These are phyloP conservation scores for Domatiomyces catenatus DNA, from an alignment of 2,329 filamentous ascomycete genomes.

Conservation along the genomic window DNA sequence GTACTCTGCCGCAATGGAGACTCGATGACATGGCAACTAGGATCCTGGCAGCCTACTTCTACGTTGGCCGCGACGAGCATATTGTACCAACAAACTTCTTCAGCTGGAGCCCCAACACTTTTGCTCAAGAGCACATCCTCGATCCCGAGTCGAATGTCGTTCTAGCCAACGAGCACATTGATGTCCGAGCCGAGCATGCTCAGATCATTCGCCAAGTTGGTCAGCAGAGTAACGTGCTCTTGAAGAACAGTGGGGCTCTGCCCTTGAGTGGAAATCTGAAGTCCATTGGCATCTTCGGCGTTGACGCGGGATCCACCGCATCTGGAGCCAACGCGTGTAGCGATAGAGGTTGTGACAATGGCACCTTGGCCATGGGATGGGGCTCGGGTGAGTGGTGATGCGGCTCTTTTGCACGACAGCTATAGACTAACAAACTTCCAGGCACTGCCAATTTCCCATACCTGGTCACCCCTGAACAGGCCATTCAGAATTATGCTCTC, in stretches of 20 bases:
- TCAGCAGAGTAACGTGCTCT: slow-evolving; percentile 66
- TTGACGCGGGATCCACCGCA: slow-evolving; percentile 63
- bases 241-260: slow-evolving; percentile 68
- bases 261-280: slow-evolving; percentile 62
- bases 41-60: slow-evolving; percentile 53
- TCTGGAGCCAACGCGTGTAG: slow-evolving; percentile 64
- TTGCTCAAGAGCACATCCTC: slow-evolving; percentile 51
- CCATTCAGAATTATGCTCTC: slow-evolving; percentile 51
- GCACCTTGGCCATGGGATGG: slow-evolving; percentile 49
- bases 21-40: slow-evolving; percentile 85
- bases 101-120: slow-evolving; percentile 65
- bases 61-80: slow-evolving; percentile 39
- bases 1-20: slow-evolving; percentile 72
- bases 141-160: slow-evolving; percentile 13
- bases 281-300: slow-evolving; percentile 62
- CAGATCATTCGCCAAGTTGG: slow-evolving; percentile 59
- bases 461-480: slow-evolving; percentile 45
- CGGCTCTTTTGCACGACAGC: background rate
- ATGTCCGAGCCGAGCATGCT: slow-evolving; percentile 66
- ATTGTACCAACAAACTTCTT: slow-evolving; percentile 45
- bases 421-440: background rate
- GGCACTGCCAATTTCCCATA: slow-evolving; percentile 42
- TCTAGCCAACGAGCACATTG: slow-evolving; percentile 59
- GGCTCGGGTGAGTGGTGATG: slow-evolving; percentile 34
- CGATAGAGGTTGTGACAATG: slow-evolving; percentile 49